A percentile compares a stretch with the other conserved stretches of the same genome.
These are phyloP conservation scores for Clavispora phyllophila DNA, from an alignment of 805 yeast species.

Conservation along the genomic window DNA sequence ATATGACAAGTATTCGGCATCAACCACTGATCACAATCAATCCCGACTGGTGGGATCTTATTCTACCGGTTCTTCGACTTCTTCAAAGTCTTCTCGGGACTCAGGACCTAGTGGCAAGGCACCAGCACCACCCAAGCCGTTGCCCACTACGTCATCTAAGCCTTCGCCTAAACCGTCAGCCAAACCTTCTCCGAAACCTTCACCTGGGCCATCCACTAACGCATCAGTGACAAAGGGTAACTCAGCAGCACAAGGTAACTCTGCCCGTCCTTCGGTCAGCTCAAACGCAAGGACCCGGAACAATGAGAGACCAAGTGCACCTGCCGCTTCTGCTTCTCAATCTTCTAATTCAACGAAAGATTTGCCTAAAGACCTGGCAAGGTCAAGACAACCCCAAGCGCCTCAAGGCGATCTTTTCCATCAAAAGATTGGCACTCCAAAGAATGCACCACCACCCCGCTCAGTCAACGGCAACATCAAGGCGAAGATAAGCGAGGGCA, in stretches of 20 bases:
- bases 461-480: conserved; percentile 3
- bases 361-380: not conserved
- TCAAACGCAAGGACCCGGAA: not conserved
- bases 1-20: conserved; percentile 27
- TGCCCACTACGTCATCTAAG: not conserved
- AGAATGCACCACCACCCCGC: not conserved
- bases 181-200: not conserved
- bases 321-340: not conserved
- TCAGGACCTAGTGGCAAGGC: not conserved
- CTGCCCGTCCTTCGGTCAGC: not conserved
- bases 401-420: not conserved
- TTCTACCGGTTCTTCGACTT: not conserved
- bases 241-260: no score
- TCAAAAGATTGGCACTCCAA: not conserved
- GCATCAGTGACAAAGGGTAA: no score
- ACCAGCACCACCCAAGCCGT: not conserved
- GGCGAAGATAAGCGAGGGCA: conserved; percentile 19
- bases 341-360: not conserved
- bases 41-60: conserved; percentile 2
- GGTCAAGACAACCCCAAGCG: not conserved
- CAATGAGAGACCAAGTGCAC: not conserved
- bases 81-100: not conserved
- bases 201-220: not conserved
- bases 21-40: not conserved
- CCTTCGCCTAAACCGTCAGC: not conserved